Percentiles rank a stretch among this genome's conserved stretches.
These are phyloP conservation scores for Coemansia sp. DNA, from an alignment of 192 early-diverging fungal genomes.

Conservation along the genomic window DNA sequence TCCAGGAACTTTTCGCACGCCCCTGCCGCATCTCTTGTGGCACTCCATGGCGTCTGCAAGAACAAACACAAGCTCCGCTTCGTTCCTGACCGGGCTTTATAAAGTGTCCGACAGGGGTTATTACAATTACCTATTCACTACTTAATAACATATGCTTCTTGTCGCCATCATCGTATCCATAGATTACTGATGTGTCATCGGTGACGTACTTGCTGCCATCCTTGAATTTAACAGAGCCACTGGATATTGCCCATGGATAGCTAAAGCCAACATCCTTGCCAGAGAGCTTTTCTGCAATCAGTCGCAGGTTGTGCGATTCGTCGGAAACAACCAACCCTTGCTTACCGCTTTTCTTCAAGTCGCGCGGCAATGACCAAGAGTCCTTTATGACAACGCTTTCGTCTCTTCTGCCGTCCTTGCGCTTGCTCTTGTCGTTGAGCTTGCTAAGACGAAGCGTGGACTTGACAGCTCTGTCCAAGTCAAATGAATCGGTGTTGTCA, in stretches of 20 bases:
- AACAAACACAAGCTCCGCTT: constrained; percentile 19
- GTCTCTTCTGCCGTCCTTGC: background rate
- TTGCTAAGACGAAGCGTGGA: background rate
- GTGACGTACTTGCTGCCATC: background rate
- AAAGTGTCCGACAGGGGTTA: constrained; percentile 10
- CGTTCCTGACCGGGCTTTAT: background rate
- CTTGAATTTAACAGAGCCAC: background rate
- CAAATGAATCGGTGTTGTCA: background rate
- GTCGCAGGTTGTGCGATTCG: background rate
- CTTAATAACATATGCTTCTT: background rate
- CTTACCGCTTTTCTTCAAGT: background rate
- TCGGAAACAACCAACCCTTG: background rate
- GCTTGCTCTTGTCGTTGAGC: background rate
- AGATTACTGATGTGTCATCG: constrained; percentile 6
- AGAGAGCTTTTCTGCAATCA: background rate
- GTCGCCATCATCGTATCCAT: background rate
- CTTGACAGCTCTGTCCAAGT: background rate
- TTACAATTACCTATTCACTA: too few species aligned
- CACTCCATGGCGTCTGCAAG: constrained; percentile 25
- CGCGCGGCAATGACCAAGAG: constrained; percentile 3
- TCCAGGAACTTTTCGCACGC: too few species aligned
- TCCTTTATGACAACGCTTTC: constrained; percentile 15
- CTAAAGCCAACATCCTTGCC: background rate
- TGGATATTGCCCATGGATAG: background rate
- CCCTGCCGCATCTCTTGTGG: background rate